Evolutionary conservation across 1,139 yeast species (phyloP).

Genomic region (Meyerozyma sp.): DNA sequence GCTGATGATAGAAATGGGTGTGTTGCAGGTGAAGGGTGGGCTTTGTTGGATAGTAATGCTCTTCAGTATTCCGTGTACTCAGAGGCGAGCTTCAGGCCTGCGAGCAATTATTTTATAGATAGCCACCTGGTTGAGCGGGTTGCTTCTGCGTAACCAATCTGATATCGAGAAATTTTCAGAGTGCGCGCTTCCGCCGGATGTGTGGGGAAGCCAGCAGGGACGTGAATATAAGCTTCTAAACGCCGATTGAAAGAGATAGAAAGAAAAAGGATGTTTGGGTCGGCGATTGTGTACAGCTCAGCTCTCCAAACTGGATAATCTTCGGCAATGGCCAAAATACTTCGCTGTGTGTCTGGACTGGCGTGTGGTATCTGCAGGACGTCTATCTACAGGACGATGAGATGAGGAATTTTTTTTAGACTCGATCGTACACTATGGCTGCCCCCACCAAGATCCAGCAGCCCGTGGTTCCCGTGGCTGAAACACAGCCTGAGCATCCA

Average conservation of each 20-base stretch:
- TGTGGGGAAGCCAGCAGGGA: neutral
- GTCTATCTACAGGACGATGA: neutral
- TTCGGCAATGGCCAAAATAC: neutral
- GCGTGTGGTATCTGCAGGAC: neutral
- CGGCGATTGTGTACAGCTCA: too few relatives aligned
- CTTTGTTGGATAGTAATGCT: too few relatives aligned
- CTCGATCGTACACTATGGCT: slow-evolving; percentile 39
- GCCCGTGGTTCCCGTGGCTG: slow-evolving; percentile 7
- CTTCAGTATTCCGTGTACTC: too few relatives aligned
- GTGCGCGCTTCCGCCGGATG: neutral
- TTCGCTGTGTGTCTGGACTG: neutral
- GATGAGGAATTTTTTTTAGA: slow-evolving; percentile 2
- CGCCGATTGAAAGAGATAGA: neutral
- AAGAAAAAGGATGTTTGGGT: neutral
- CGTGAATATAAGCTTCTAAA: neutral
- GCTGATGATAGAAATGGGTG: neutral
- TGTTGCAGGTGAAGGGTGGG: neutral
- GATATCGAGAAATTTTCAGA: slow-evolving; percentile 2
- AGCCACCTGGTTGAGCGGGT: neutral
- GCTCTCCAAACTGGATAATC: too few relatives aligned
- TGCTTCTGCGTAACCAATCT: neutral
- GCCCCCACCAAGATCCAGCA: slow-evolving; percentile 57
- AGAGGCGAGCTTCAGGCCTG: too few relatives aligned
- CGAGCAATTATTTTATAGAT: too few relatives aligned
- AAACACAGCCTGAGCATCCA: slow-evolving; percentile 4